phyloP scores from a whole-genome alignment of 306 rosid species.

The Bauhinia variegata region DNA sequence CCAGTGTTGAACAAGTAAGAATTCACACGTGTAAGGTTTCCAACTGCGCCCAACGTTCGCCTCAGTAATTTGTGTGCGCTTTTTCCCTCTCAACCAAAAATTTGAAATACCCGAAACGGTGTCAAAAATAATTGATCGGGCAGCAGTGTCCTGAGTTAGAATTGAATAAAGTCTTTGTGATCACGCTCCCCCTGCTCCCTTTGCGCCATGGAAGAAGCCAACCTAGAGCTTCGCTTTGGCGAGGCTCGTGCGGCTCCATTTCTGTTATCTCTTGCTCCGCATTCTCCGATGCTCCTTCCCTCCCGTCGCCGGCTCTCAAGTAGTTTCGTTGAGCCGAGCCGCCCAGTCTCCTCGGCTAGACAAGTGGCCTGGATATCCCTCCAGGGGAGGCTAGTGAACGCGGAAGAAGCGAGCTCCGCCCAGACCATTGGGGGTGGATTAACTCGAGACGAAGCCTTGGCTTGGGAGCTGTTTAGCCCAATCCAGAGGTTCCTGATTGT shows the following conservation, averaged over 20 bases:
- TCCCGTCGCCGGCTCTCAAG: conserved; percentile 59
- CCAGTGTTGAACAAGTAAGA: too few relatives aligned
- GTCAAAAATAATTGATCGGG: not conserved
- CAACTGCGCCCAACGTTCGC: conserved; percentile 28
- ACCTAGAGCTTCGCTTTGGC: conserved; percentile 36
- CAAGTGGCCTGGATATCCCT: conserved; percentile 71
- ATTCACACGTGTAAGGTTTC: too few relatives aligned
- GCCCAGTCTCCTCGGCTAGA: conserved; percentile 41
- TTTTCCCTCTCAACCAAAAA: conserved; percentile 53
- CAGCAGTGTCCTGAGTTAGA: not conserved
- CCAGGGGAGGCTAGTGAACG: conserved; percentile 64
- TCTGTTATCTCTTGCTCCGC: conserved; percentile 47
- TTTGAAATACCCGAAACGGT: conserved; percentile 20
- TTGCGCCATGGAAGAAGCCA: conserved; percentile 53
- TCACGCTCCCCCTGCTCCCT: not conserved
- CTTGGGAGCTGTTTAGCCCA: conserved; percentile 83
- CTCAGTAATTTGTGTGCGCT: not conserved
- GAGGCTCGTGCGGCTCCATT: conserved; percentile 43
- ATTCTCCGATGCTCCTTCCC: conserved; percentile 40
- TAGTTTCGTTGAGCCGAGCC: conserved; percentile 41
- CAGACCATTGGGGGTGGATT: conserved; percentile 55
- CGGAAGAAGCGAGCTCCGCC: conserved; percentile 70
- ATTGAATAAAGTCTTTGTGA: not conserved
- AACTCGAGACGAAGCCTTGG: conserved; percentile 50
- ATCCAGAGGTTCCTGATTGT: conserved; percentile 70